phyloP scores from a whole-genome alignment of 306 rosid species.

The Cicer yamashitae region DNA sequence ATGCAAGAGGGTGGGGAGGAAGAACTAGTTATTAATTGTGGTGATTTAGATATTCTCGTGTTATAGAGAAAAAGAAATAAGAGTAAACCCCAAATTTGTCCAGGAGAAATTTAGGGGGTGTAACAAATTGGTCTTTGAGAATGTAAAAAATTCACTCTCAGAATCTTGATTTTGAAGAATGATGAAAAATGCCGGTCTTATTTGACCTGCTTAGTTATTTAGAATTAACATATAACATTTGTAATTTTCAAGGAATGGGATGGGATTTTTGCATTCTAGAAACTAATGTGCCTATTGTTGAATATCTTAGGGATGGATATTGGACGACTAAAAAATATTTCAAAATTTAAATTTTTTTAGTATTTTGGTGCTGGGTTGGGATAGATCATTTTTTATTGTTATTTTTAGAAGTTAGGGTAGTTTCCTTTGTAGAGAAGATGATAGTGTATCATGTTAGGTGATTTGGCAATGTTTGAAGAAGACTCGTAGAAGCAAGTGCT shows the following conservation, averaged over 20 bases:
- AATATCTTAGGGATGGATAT: background rate
- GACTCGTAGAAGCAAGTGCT: background rate
- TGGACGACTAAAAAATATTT: background rate
- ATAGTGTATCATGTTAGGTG: background rate
- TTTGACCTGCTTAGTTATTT: background rate
- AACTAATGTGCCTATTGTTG: background rate
- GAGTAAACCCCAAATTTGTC: too few relatives aligned
- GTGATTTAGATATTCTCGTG: too few relatives aligned
- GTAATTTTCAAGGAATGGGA: background rate
- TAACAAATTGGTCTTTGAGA: too few relatives aligned
- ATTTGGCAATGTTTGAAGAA: background rate
- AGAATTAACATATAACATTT: background rate
- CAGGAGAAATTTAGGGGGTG: too few relatives aligned
- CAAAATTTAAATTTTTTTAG: background rate
- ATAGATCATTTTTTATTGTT: background rate
- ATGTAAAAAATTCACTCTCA: background rate
- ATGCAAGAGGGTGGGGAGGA: too few relatives aligned
- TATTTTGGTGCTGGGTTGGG: background rate
- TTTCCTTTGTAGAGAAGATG: conserved; percentile 1
- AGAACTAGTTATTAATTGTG: too few relatives aligned
- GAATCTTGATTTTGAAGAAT: background rate
- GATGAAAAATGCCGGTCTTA: background rate
- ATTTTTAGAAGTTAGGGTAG: background rate
- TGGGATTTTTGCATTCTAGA: conserved; percentile 11
- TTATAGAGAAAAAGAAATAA: too few relatives aligned